phyloP scores from a whole-genome alignment of 2,329 filamentous ascomycete genomes.

The Aspergillus ustus region DNA sequence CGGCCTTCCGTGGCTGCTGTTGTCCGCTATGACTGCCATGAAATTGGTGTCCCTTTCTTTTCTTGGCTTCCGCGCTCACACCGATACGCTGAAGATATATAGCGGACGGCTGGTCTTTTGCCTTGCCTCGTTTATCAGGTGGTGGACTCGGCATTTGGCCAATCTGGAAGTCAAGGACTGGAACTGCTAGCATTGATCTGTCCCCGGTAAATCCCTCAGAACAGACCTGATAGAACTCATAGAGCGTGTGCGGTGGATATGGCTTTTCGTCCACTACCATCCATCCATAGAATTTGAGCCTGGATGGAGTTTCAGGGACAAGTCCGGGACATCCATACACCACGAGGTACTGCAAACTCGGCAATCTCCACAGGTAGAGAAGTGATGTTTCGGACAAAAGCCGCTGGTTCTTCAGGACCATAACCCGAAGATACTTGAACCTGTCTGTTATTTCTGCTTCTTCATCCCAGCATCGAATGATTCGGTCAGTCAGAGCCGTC shows the following conservation, averaged over 20 bases:
- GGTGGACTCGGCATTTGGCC: slow-evolving; percentile 18
- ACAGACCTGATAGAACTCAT: slow-evolving; percentile 23
- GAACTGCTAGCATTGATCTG: slow-evolving; percentile 14
- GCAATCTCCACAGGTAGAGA: slow-evolving; percentile 40
- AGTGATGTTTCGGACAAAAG: slow-evolving; percentile 38
- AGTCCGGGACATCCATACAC: slow-evolving; percentile 38
- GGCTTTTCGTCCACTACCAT: slow-evolving; percentile 13
- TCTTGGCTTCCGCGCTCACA: slow-evolving; percentile 9
- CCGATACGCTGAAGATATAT: slow-evolving; percentile 21
- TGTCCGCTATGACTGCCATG: neutral
- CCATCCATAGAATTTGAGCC: slow-evolving; percentile 35
- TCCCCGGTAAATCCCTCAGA: neutral
- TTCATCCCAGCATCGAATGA: slow-evolving; percentile 49
- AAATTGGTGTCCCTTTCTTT: slow-evolving; percentile 8
- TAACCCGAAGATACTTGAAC: slow-evolving; percentile 44
- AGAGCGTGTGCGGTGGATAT: slow-evolving; percentile 19
- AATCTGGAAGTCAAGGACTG: slow-evolving; percentile 33
- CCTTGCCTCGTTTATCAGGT: neutral
- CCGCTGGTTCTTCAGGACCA: slow-evolving; percentile 41
- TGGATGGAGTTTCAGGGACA: slow-evolving; percentile 23
- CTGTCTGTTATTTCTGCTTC: slow-evolving; percentile 34
- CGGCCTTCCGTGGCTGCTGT: slow-evolving; percentile 15
- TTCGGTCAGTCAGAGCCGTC: slow-evolving; percentile 41
- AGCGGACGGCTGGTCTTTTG: neutral
- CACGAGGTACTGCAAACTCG: slow-evolving; percentile 41